Percentiles rank a stretch among this genome's conserved stretches.
Conservation (phyloP, 2,329 filamentous ascomycete genomes). For the Pseudodiploospora longispora region DNA sequence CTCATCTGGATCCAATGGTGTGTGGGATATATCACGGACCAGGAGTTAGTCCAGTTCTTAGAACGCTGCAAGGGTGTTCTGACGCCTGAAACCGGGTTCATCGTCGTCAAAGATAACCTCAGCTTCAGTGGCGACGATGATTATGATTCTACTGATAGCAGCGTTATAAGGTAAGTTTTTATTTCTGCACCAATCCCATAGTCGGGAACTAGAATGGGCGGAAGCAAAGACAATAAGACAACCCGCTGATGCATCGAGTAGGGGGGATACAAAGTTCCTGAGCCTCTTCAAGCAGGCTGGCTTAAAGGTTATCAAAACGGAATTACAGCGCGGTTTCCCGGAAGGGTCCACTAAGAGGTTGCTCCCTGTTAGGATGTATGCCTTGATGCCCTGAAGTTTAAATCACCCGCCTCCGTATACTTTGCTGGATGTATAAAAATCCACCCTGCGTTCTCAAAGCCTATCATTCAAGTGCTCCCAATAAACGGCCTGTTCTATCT, state of each 20-base stretch:
- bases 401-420: background rate
- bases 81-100: conserved; percentile 20
- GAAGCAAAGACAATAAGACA: background rate
- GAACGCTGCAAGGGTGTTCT: conserved; percentile 44
- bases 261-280: conserved; percentile 58
- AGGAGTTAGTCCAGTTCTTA: conserved; percentile 61
- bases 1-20: conserved; percentile 92
- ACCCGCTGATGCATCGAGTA: background rate
- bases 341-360: conserved; percentile 44
- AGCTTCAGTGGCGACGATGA: conserved; percentile 50
- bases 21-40: conserved; percentile 70
- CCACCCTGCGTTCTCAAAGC: background rate
- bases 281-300: conserved; percentile 61
- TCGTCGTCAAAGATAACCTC: conserved; percentile 59
- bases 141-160: conserved; percentile 69
- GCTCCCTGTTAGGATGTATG: conserved; percentile 71
- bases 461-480: background rate
- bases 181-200: background rate
- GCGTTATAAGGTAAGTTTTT: conserved; percentile 55
- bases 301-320: conserved; percentile 58
- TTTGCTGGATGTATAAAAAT: no score
- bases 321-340: conserved; percentile 62
- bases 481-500: conserved; percentile 2
- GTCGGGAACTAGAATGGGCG: background rate
- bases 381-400: conserved; percentile 45